Percentiles rank a stretch among this genome's conserved stretches.
phyloP scores from a whole-genome alignment of 2,329 filamentous ascomycete species.

The Apiospora hydei region DNA sequence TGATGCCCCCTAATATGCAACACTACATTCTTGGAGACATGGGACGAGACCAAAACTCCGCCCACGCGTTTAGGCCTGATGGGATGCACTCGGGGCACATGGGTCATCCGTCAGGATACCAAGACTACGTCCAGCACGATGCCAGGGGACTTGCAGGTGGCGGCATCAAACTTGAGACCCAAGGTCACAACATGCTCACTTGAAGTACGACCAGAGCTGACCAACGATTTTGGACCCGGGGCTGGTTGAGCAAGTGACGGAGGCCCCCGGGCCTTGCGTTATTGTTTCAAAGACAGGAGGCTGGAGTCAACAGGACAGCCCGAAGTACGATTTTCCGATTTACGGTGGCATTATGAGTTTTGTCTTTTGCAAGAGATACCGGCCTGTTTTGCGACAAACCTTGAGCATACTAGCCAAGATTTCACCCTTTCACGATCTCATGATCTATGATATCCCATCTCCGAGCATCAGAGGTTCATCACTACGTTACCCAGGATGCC shows the following conservation, averaged over 20 bases:
- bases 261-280: not conserved
- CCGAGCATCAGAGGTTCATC: slow-evolving; percentile 1
- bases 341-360: not conserved
- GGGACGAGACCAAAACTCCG: slow-evolving; percentile 2
- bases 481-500: slow-evolving; percentile 5
- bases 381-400: slow-evolving; percentile 8
- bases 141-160: slow-evolving; percentile 1
- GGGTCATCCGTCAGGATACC: slow-evolving; percentile 16
- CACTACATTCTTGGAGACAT: slow-evolving; percentile 18
- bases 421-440: slow-evolving; percentile 6
- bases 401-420: not conserved
- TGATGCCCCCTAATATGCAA: slow-evolving; percentile 9
- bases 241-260: not conserved
- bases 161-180: slow-evolving; percentile 15
- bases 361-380: slow-evolving; percentile 1
- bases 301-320: slow-evolving; percentile 10
- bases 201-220: not conserved
- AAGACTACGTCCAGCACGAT: slow-evolving; percentile 21
- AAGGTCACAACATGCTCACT: slow-evolving; percentile 15
- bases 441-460: slow-evolving; percentile 16
- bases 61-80: not conserved
- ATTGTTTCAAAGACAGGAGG: not conserved
- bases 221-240: not conserved
- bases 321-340: not conserved
- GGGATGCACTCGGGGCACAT: not conserved